phyloP scores from a whole-genome alignment of 192 early-diverging fungal genomes.

The Backusella sp. region DNA sequence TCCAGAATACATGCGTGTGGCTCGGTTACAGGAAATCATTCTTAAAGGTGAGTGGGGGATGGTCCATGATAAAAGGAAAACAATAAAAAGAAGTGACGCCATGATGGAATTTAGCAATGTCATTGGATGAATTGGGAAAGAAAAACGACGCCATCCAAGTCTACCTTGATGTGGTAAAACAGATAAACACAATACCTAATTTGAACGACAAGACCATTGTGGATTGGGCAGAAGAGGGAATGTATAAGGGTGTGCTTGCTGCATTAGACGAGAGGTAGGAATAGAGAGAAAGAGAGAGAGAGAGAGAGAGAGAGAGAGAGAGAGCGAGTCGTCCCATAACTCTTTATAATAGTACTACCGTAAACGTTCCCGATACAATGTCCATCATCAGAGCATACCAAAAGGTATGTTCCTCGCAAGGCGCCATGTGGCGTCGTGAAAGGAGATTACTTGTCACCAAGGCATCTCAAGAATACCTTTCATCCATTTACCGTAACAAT shows the following conservation, averaged over 20 bases:
- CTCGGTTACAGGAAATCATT: constrained; percentile 49
- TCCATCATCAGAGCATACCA: constrained; percentile 36
- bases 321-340: too few species aligned
- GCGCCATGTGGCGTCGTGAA: constrained; percentile 42
- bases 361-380: constrained; percentile 28
- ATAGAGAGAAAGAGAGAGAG: neutral
- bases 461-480: constrained; percentile 45
- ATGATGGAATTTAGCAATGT: constrained; percentile 35
- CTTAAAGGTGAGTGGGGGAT: constrained; percentile 50
- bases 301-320: neutral
- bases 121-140: constrained; percentile 42
- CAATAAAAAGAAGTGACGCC: too few species aligned
- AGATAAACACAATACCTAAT: constrained; percentile 36
- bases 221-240: constrained; percentile 66
- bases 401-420: constrained; percentile 41
- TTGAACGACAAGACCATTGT: constrained; percentile 25
- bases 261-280: constrained; percentile 43
- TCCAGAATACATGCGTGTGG: constrained; percentile 55
- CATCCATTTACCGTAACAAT: constrained; percentile 32
- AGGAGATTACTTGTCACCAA: constrained; percentile 51
- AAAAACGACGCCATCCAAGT: constrained; percentile 39
- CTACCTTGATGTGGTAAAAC: constrained; percentile 51
- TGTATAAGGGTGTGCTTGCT: constrained; percentile 62
- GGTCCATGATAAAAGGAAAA: too few species aligned
- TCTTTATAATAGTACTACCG: neutral